phyloP scores from a whole-genome alignment of 345 rosid genomes.

The Reutealis trisperma region DNA sequence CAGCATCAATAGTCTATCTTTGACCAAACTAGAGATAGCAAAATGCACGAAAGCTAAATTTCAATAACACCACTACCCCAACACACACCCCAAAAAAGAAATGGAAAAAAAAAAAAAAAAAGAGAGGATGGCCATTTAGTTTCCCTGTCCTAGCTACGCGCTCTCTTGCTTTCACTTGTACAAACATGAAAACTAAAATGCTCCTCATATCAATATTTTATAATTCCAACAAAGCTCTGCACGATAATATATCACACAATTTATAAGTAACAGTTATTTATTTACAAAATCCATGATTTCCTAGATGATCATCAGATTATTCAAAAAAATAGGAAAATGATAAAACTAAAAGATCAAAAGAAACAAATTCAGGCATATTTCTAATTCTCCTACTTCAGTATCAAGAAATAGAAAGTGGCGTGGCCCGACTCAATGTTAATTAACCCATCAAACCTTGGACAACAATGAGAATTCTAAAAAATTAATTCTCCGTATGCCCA shows the following conservation, averaged over 20 bases:
- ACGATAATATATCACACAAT: background rate
- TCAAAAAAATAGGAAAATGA: background rate
- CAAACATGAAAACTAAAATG: background rate
- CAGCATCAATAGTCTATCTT: background rate
- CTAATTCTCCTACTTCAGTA: background rate
- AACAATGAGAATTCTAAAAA: background rate
- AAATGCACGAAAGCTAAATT: background rate
- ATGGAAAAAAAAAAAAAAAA: background rate
- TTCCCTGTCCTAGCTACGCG: background rate
- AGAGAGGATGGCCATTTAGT: background rate
- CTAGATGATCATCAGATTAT: background rate
- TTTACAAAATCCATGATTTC: background rate
- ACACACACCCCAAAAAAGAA: no score
- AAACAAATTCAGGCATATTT: background rate
- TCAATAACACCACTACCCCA: background rate
- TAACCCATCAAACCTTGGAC: background rate
- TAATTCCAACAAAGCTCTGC: background rate
- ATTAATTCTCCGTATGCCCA: background rate
- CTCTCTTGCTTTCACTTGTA: background rate
- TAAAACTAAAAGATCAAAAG: background rate
- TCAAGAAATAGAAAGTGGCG: background rate
- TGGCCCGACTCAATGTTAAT: background rate
- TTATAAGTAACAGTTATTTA: background rate
- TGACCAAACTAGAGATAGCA: background rate
- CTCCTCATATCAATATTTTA: background rate